Evolutionary conservation across 441 rosid genomes (phyloP), one percentile per base, ranked within the genome.

Genomic region (Flueggea neowawraea): DNA sequence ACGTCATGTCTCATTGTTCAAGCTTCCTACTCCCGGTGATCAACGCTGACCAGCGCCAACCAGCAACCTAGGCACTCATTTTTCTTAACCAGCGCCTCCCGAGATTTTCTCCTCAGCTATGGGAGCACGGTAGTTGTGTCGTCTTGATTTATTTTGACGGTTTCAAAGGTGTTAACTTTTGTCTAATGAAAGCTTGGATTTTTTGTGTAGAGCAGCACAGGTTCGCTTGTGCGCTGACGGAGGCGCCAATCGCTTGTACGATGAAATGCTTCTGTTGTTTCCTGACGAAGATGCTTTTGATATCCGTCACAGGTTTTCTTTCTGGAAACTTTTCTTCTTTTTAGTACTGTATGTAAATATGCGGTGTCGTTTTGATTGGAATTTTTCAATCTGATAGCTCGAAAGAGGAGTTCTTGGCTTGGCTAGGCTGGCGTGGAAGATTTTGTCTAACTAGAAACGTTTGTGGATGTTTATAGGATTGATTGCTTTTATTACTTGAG

Each of bases 171-270:
- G 13, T 6, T 10, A 50, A 10, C 44, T 61, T 12, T 43, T 65
- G 47, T 2, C 22, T 55, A 14, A 47, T 55, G 54, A 44, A 12
- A 10, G 52, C 28, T 31, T 53, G 15, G 48, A 3, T 52, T 71
- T 75, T 76, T 11, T 68, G 71, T 73, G 71, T 76, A 75, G 85
- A 77, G 71, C 95, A 95, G 98, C 98, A 72, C 77, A 59, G 71
- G 64, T 95, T 57, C 89, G 87, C 60, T 55, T 91, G 55, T 95
- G 97, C 57, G 98, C 99, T 57, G 99, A 95, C 71, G 99, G 98
- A 13, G 99, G 99, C 63, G 99, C 99, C 49, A 95, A 95, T 69
- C 98, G 98, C 2, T 43, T 95, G 69, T 88, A 69, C 72, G 99
- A 91, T 48, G 97, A 91, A 61, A 80, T 95, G 80, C 98, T 98